Conservation (phyloP, 2,329 filamentous ascomycete genomes). For the Capronia coronata region DNA sequence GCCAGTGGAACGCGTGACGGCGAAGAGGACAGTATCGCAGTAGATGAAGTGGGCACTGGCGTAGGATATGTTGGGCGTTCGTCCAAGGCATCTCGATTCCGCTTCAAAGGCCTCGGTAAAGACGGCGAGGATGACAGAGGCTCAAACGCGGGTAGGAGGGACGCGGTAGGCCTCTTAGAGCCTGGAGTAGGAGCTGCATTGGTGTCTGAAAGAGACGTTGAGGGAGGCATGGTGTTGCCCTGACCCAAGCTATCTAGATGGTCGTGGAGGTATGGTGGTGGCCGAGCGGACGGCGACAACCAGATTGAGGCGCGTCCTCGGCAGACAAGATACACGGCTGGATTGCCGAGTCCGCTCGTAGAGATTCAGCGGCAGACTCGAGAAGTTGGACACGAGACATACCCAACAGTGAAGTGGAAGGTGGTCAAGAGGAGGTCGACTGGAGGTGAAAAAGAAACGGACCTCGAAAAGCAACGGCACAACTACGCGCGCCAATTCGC, state of each 20-base stretch:
- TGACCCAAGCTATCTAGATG: conserved; percentile 13
- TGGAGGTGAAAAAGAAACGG: conserved; percentile 1
- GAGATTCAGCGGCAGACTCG: conserved; percentile 4
- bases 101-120: conserved; percentile 44
- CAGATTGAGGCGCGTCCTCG: conserved; percentile 32
- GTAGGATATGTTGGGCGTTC: conserved; percentile 70
- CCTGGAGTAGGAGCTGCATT: conserved; percentile 32
- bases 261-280: conserved; percentile 11
- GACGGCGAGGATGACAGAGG: conserved; percentile 45
- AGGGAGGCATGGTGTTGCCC: conserved; percentile 19
- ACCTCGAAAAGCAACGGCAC: background rate
- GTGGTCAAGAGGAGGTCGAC: conserved; percentile 21
- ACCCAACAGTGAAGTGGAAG: conserved; percentile 4
- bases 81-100: conserved; percentile 40
- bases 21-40: conserved; percentile 81
- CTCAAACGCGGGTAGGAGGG: conserved; percentile 46
- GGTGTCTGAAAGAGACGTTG: conserved; percentile 18
- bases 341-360: conserved; percentile 9
- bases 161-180: conserved; percentile 41
- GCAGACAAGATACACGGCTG: conserved; percentile 32
- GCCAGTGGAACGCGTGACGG: conserved; percentile 54
- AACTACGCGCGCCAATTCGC: background rate
- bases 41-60: conserved; percentile 87
- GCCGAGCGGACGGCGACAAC: conserved; percentile 23
- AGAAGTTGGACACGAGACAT: background rate